Evolutionary conservation across 495 filamentous ascomycete species (phyloP).

Genomic region (Tuber melanosporum): DNA sequence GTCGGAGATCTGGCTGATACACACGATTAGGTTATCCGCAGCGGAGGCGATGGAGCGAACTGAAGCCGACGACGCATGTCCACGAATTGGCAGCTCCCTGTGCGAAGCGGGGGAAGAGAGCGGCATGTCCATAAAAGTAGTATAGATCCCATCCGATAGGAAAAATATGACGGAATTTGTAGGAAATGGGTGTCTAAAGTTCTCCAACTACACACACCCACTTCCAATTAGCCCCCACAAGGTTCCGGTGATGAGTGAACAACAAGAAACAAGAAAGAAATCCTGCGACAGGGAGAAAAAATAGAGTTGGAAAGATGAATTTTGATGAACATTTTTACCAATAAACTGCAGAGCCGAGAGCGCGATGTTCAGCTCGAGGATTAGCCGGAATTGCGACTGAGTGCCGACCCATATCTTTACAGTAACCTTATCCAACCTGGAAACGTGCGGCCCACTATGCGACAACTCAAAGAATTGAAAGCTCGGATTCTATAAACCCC

Average conservation of each 20-base stretch:
- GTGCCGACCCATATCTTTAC: slow-evolving; percentile 73
- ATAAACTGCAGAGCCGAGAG: slow-evolving; percentile 71
- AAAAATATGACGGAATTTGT: slow-evolving; percentile 81
- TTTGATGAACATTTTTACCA: slow-evolving; percentile 54
- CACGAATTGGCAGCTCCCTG: slow-evolving; percentile 41
- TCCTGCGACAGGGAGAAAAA: not conserved
- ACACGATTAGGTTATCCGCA: slow-evolving; percentile 20
- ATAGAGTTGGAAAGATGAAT: not conserved
- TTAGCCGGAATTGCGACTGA: slow-evolving; percentile 54
- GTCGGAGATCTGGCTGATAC: slow-evolving; percentile 13
- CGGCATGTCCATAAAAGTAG: slow-evolving; percentile 57
- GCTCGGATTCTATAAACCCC: slow-evolving; percentile 60
- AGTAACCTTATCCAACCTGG: slow-evolving; percentile 56
- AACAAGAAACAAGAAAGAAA: not conserved
- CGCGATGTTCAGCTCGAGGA: slow-evolving; percentile 66
- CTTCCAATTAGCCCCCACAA: slow-evolving; percentile 16
- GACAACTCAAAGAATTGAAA: slow-evolving; percentile 82
- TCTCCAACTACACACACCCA: slow-evolving; percentile 50
- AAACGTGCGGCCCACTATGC: slow-evolving; percentile 57
- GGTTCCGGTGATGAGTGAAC: not conserved
- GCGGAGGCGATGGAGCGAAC: slow-evolving; percentile 31
- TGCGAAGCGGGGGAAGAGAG: slow-evolving; percentile 39
- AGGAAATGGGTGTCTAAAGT: slow-evolving; percentile 68
- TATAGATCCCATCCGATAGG: slow-evolving; percentile 84
- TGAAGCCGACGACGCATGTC: slow-evolving; percentile 33